Evolutionary conservation across 1,284 basidiomycete genomes (phyloP), one percentile per base, ranked within the genome.

Genomic region (Fomitopsis schrenkii): DNA sequence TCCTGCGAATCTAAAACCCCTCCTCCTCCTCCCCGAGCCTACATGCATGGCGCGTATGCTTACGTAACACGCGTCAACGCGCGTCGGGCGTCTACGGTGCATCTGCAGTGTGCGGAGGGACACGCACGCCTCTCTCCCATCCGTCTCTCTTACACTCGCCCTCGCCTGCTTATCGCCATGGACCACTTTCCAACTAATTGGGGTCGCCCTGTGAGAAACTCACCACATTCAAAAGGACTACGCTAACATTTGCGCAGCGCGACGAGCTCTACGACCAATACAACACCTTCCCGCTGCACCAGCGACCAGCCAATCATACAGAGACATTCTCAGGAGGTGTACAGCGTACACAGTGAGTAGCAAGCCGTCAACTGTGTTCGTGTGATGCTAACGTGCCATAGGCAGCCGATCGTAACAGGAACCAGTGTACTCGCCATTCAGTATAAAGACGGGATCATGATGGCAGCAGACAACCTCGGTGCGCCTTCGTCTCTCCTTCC

Each of bases 391-490:
- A 58, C 4, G 56, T 15, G 7, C 10, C 12, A 8, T 42, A 95
- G 93, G 71, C 93, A 97, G 71, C 97, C 97, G 7, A 91, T 99
- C 65, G 95, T 98, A 15, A 99, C 97, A 0, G 97, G 97, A 67
- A 97, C 97, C 5, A 96, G 93, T 60, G 94, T 99, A 8, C 83
- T 99, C 42, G 97, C 92, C 6, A 82, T 99, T 74, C 93, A 93
- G 76, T 99, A 87, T 84, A 95, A 96, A 75, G 95, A 94, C 70
- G 97, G 97, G 2, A 88, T 99, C 67, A 98, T 99, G 94, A 88
- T 99, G 80, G 95, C 97, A n/a, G 94, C 97, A 40, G 97, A 99
- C 81, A 98, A 92, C 69, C 89, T 99, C 57, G 95, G 95, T 95
- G 63, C 35, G 72, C 65, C 19, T 41, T 45, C 17, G 19, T 40